These are phyloP conservation scores for Mallotus nudiflorus DNA, from an alignment of 345 rosid genomes.

Conservation along the genomic window DNA sequence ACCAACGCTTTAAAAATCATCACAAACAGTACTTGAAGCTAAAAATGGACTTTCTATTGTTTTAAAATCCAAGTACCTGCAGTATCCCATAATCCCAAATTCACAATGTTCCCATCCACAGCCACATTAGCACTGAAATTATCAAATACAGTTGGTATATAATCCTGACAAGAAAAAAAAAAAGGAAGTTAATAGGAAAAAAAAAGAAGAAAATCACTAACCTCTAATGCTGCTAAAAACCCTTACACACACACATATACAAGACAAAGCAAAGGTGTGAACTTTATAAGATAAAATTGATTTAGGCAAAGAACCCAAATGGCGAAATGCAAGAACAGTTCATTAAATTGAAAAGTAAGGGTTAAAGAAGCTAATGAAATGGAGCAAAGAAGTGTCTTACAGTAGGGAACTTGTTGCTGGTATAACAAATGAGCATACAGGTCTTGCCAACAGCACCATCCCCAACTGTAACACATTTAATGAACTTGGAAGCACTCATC, in stretches of 20 bases:
- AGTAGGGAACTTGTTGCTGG: conserved; percentile 98
- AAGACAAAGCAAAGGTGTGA: background rate
- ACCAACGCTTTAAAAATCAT: conserved; percentile 3
- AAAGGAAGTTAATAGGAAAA: background rate
- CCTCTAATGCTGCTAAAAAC: background rate
- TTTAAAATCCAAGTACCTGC: conserved; percentile 57
- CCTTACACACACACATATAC: background rate
- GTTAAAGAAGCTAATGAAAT: background rate
- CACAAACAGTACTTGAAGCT: no score
- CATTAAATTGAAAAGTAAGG: conserved; percentile 3
- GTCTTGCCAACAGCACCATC: conserved; percentile 99
- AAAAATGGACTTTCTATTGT: no score
- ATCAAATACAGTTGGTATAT: conserved; percentile 95
- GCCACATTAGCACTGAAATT: conserved; percentile 97
- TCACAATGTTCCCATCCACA: conserved; percentile 90
- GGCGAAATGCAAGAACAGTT: conserved; percentile 3
- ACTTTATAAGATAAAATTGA: conserved; percentile 8
- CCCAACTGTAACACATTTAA: conserved; percentile 98
- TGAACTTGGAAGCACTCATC: conserved; percentile 95
- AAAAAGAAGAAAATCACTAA: background rate
- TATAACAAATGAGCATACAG: conserved; percentile 99
- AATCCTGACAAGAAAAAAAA: conserved; percentile 58
- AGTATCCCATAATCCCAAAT: conserved; percentile 98
- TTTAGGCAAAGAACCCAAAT: conserved; percentile 11
- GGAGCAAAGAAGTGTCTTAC: conserved; percentile 39